Base-by-base conservation (phyloP, 2,329 filamentous ascomycete genomes). In the Trichoderma breve region DNA sequence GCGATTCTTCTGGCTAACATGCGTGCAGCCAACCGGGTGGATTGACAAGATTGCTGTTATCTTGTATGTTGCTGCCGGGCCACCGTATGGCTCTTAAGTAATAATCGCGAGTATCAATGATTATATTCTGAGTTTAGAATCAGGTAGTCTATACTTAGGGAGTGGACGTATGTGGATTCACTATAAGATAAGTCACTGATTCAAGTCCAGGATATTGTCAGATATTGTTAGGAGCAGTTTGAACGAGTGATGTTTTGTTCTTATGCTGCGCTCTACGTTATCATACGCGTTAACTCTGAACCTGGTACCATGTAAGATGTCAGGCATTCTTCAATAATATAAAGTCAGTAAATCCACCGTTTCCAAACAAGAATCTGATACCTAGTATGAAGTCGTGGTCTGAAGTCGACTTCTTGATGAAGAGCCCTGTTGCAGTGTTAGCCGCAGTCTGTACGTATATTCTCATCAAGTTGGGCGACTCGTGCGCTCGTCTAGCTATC, bases 401-500 rank as follows among this genome's bases (percentile, higher is more conserved):
- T 39, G 36, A 39, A 39, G 36, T 39, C 7, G 36, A 39, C 14
- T 39, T 39, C 36, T 39, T 39, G 36, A 39, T 39, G 36, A 39
- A 47, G 43, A 57, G 15, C 24, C 3, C 53, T 18, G 24, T 57
- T 28, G 1, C 24, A 28, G 15, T 57, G 53, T 57, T 60, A 6
- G 57, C 57, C 3, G 30, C 57, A 15, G 9, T 60, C 28, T 70
- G 67, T 36, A 24, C 57, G 14, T 51, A 36, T 14, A 63, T 68
- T 11, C 32, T 64, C 11, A 66, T 70, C 11, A 61, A 30, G 15
- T 12, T 26, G 1, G 79, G 78, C 6, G 76, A 79, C 63, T 71
- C 71, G 47, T 80, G 79, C 61, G 71, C 55, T 3, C 55, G 71
- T 14, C 72, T 81, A 8, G 78, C 78, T 3, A 7, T 36, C 1